A percentile compares a stretch with the other conserved stretches of the same genome.
These are phyloP conservation scores for Tardiomyces digboiensis DNA, from an alignment of 1,139 yeast genomes.

Conservation along the genomic window DNA sequence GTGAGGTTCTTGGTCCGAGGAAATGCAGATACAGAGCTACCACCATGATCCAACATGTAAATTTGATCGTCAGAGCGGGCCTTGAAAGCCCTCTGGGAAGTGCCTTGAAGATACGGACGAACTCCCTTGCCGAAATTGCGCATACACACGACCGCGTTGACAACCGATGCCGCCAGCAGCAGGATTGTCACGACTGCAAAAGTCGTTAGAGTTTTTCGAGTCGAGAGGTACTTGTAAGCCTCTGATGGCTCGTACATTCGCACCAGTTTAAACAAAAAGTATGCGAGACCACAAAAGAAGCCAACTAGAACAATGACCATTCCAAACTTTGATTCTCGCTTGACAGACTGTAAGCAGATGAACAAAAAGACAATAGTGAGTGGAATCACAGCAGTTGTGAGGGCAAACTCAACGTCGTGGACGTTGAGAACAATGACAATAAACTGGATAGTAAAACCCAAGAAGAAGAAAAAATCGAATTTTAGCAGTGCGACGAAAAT, in stretches of 20 bases:
- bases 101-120: background rate
- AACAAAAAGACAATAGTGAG: constrained; percentile 34
- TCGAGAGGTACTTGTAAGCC: constrained; percentile 36
- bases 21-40: background rate
- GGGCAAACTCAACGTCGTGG: constrained; percentile 37
- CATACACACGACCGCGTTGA: constrained; percentile 30
- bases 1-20: background rate
- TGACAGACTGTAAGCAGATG: constrained; percentile 32
- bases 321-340: constrained; percentile 30
- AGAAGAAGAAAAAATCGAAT: constrained; percentile 41
- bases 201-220: constrained; percentile 38
- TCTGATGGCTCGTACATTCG: constrained; percentile 39
- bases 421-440: constrained; percentile 39
- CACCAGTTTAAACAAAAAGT: constrained; percentile 41
- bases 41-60: background rate
- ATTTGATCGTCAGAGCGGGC: background rate
- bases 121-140: constrained; percentile 36
- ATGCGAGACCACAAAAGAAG: constrained; percentile 38
- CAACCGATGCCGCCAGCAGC: constrained; percentile 32
- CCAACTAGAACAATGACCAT: constrained; percentile 27
- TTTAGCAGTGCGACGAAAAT: constrained; percentile 30
- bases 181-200: constrained; percentile 40
- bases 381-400: constrained; percentile 43
- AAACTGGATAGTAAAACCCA: constrained; percentile 47
- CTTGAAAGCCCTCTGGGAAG: background rate